These are phyloP conservation scores for Dendrobium nobile DNA, from an alignment of 106 monocot species.

Conservation along the genomic window DNA sequence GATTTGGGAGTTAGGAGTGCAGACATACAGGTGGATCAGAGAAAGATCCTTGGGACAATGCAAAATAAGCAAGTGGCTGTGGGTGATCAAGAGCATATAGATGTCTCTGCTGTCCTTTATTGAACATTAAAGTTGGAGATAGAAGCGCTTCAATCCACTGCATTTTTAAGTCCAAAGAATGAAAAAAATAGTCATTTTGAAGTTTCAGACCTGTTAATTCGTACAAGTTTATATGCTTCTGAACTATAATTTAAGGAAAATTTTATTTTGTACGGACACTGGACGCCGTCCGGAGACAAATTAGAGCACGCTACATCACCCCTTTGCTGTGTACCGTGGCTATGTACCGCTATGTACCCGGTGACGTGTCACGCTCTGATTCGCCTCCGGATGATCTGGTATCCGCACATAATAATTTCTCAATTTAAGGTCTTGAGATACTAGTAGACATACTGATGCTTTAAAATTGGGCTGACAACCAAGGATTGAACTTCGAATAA, in stretches of 20 bases:
- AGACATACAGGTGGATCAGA: slow-evolving; percentile 71
- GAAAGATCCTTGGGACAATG: slow-evolving; percentile 56
- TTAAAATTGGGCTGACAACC: slow-evolving; percentile 53
- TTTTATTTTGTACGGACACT: too few relatives aligned
- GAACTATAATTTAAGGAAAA: neutral
- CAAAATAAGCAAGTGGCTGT: slow-evolving; percentile 79
- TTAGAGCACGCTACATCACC: too few relatives aligned
- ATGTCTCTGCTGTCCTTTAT: slow-evolving; percentile 32
- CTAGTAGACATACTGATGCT: slow-evolving; percentile 21
- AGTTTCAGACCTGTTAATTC: neutral
- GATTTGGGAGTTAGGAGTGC: neutral
- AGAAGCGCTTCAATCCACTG: slow-evolving; percentile 38
- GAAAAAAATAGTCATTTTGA: neutral
- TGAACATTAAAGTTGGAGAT: slow-evolving; percentile 29
- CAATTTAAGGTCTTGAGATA: neutral
- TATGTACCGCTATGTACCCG: too few relatives aligned
- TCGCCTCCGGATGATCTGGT: too few relatives aligned
- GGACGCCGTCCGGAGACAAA: too few relatives aligned
- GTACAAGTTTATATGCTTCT: neutral
- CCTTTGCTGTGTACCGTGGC: too few relatives aligned
- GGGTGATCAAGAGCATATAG: slow-evolving; percentile 46
- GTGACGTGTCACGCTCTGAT: too few relatives aligned
- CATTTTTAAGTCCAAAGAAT: slow-evolving; percentile 6
- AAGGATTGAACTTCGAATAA: slow-evolving; percentile 63
- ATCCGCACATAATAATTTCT: too few relatives aligned